Evolutionary conservation across 1,139 yeast genomes (phyloP).

Genomic region (Suhomyces anneliseae): DNA sequence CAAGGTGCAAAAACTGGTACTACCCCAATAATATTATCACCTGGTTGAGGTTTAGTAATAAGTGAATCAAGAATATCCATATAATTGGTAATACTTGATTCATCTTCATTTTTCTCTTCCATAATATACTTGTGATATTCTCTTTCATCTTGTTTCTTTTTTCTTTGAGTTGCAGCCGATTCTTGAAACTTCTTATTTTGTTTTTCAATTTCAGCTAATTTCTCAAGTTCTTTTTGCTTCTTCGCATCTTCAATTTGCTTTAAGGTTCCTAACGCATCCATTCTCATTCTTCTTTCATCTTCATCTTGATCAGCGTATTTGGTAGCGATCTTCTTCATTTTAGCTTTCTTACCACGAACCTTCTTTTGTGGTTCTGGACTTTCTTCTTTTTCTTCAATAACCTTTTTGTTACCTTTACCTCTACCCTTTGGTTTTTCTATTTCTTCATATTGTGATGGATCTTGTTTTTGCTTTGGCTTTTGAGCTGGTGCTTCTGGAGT

Average conservation of each 20-base stretch:
- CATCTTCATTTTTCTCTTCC: slow-evolving; percentile 37
- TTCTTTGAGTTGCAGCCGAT: slow-evolving; percentile 15
- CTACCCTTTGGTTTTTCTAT: slow-evolving; percentile 2
- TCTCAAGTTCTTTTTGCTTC: slow-evolving; percentile 25
- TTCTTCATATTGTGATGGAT: slow-evolving; percentile 2
- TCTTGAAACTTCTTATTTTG: slow-evolving; percentile 26
- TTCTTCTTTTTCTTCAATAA: slow-evolving; percentile 8
- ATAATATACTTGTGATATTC: slow-evolving; percentile 50
- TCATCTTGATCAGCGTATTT: slow-evolving; percentile 93
- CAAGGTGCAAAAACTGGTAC: slow-evolving; percentile 95
- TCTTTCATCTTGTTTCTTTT: slow-evolving; percentile 36
- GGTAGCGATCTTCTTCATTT: slow-evolving; percentile 74
- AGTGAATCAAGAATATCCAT: slow-evolving; percentile 43
- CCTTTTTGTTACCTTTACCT: slow-evolving; percentile 3
- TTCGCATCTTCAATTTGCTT: slow-evolving; percentile 57
- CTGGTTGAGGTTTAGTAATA: slow-evolving; percentile 41
- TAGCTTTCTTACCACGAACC: slow-evolving; percentile 82
- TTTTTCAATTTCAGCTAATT: slow-evolving; percentile 27
- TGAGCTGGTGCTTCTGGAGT: slow-evolving; percentile 10
- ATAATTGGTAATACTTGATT: slow-evolving; percentile 32
- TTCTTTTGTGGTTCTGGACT: slow-evolving; percentile 14
- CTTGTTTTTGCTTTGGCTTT: slow-evolving; percentile 8
- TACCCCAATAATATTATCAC: slow-evolving; percentile 53
- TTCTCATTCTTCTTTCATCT: slow-evolving; percentile 70
- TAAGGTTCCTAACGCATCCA: slow-evolving; percentile 82